Base-by-base conservation (phyloP, 768 basidiomycete species). In the Chalciporus piperatus region DNA sequence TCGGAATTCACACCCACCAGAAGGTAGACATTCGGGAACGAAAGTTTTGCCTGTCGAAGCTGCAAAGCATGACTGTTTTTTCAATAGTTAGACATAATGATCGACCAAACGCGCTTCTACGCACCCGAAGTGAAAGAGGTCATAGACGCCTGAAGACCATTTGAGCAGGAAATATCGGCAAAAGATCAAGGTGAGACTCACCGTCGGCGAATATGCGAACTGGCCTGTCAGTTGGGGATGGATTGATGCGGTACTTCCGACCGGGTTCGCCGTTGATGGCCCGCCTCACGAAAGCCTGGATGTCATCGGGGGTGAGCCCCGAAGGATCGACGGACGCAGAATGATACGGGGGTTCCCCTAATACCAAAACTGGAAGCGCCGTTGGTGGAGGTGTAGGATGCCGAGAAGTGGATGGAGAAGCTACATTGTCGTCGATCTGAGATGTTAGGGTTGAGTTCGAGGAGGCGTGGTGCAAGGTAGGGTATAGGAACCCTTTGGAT, bases 111-210 rank as follows among this genome's bases (percentile, higher is more conserved):
- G 27, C 11, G 57, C 45, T 40, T 27, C 33, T 50, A 67, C 81
- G 57, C 68, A 92, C 91, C 91, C 91, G 69, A 92, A 98, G 69
- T 98, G 96, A 72, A 98, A 96, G 47, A 99, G 79, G 71, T 99
- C 97, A 64, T 98, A 99, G 11, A 98, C 96, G 13, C 89, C 89
- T 91, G 61, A 51, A 47, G 63, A n/a, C 23, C 22, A 45, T 32
- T 27, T 58, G 48, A 59, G 44, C 37, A 51, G 12, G 12, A 10
- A 4, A 38, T 14, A 16, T 3, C 9, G 35, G 13, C 3, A 5
- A 1, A 28, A n/a, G 13, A 41, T 22, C 4, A 38, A 20, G 45
- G 49, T 20, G 4, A 33, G 23, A 70, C 83, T 56, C 56, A 84
- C 96, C 96, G 71, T 98, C 97, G 1, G 97, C 95, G 58, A 96